Percentiles rank a stretch among this genome's conserved stretches.
Evolutionary conservation across 768 basidiomycete genomes (phyloP).

Genomic region (Mrakia hoshinonis): DNA sequence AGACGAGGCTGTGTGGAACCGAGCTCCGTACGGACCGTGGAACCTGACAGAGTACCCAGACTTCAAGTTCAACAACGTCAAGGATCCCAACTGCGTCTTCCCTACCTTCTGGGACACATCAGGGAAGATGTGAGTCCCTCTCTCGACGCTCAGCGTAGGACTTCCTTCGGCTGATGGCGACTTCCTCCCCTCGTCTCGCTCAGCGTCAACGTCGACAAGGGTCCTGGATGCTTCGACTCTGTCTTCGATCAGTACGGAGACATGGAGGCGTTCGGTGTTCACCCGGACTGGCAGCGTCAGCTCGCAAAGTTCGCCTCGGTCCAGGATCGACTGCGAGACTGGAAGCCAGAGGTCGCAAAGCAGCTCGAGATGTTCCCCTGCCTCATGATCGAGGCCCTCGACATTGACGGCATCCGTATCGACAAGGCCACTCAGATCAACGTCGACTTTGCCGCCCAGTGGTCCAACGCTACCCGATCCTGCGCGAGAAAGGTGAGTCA

Average conservation of each 20-base stretch:
- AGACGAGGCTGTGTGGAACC: slow-evolving; percentile 25
- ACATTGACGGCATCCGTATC: slow-evolving; percentile 88
- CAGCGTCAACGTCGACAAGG: slow-evolving; percentile 46
- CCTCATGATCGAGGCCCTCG: slow-evolving; percentile 74
- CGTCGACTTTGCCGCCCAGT: slow-evolving; percentile 65
- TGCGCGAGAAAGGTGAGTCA: slow-evolving; percentile 51
- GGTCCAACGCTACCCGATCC: slow-evolving; percentile 62
- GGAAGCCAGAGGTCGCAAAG: slow-evolving; percentile 69
- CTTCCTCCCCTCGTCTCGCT: too few species aligned
- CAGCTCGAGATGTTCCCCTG: slow-evolving; percentile 69
- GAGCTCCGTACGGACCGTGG: slow-evolving; percentile 61
- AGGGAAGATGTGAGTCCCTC: slow-evolving; percentile 45
- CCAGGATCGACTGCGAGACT: slow-evolving; percentile 89
- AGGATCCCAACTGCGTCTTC: slow-evolving; percentile 62
- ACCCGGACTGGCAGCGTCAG: slow-evolving; percentile 64
- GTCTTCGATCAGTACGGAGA: slow-evolving; percentile 94
- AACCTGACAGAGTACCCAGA: slow-evolving; percentile 65
- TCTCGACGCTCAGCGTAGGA: too few species aligned
- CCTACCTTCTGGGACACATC: slow-evolving; percentile 75
- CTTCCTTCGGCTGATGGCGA: too few species aligned
- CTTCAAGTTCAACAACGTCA: slow-evolving; percentile 47
- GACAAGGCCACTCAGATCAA: slow-evolving; percentile 91
- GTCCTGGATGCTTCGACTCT: slow-evolving; percentile 64
- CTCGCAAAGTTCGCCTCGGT: slow-evolving; percentile 90
- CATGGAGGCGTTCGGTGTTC: slow-evolving; percentile 95